Evolutionary conservation across 805 yeast species (phyloP), one percentile per base, ranked within the genome.

Genomic region (Ogataea siamensis): DNA sequence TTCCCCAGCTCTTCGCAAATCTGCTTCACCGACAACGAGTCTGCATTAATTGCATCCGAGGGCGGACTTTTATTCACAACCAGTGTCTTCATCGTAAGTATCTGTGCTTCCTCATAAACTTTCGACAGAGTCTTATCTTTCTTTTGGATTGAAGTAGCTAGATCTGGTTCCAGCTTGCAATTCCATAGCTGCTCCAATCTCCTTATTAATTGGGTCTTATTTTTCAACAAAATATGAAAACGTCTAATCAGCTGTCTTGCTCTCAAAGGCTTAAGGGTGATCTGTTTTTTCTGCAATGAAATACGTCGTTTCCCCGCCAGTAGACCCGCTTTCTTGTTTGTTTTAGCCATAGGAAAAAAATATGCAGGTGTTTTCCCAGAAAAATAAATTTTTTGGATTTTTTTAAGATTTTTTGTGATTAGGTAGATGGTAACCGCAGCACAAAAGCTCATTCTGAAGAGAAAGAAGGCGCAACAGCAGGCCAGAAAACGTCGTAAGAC

Each of bases 231-330:
- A 2, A 77, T 72, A 58, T 88, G 97, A 47, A 77, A 87, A 26
- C 87, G 61, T 39, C 96, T 71, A 18, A 89, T 89, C 14, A 89
- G 68, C 51, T 75, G 79, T 32, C 96, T 67, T 0, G 95, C 83
- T 50, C 77, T 68, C 29, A 73, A 70, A 3, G 87, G 95, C 58
- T 82, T 87, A 39, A 81, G 68, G 6, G 67, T 49, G 27, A 54
- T 68, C 2, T 81, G 78, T 58, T 55, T 36, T 30, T 18, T 18
- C 5, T 29, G n/a, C 6, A 35, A 16, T 2, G 61, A 57, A 1
- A 71, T 64, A 20, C 53, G 47, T 1, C 63, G 56, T 26, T 60
- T 50, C 34, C 57, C 62, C 8, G 38, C 32, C 18, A 67, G 50
- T 39, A 63, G 40, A 15, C 63, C 66, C 17, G 30, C 31, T 20